A percentile compares a stretch with the other conserved stretches of the same genome.
Conservation (phyloP, 2,329 filamentous ascomycete species). For the Zopfia rhizophila region DNA sequence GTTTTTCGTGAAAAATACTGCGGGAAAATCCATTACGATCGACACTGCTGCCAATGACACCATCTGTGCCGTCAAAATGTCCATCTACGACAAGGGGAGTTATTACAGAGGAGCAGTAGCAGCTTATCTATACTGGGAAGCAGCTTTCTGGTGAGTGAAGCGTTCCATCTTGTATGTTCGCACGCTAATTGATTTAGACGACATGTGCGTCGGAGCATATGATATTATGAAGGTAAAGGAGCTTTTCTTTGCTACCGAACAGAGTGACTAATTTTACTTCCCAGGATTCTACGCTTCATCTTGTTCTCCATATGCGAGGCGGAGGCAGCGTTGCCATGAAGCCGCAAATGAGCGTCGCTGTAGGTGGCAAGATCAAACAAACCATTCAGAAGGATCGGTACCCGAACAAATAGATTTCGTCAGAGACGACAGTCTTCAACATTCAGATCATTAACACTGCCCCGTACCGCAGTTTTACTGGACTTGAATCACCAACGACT, state of each 20-base stretch:
- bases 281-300: conserved; percentile 74
- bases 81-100: conserved; percentile 97
- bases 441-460: conserved; percentile 54
- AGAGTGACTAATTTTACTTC: conserved; percentile 89
- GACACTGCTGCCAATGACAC: conserved; percentile 77
- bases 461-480: conserved; percentile 50
- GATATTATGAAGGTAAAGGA: background rate
- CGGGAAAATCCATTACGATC: conserved; percentile 70
- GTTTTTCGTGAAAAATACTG: conserved; percentile 56
- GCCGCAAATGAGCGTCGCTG: conserved; percentile 49
- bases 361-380: conserved; percentile 56
- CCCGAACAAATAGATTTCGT: conserved; percentile 8
- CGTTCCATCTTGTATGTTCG: conserved; percentile 58
- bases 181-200: background rate
- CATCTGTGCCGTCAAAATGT: conserved; percentile 91
- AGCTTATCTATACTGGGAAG: conserved; percentile 92
- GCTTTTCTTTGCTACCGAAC: background rate
- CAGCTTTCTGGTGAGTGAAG: conserved; percentile 92
- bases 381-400: conserved; percentile 46
- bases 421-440: conserved; percentile 47
- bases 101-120: conserved; percentile 92
- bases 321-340: conserved; percentile 28
- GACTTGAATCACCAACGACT: conserved; percentile 41
- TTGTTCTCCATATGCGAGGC: conserved; percentile 75
- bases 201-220: background rate